These are phyloP conservation scores for Colletotrichum sp. DNA, from an alignment of 2,329 filamentous ascomycete genomes.

Conservation along the genomic window DNA sequence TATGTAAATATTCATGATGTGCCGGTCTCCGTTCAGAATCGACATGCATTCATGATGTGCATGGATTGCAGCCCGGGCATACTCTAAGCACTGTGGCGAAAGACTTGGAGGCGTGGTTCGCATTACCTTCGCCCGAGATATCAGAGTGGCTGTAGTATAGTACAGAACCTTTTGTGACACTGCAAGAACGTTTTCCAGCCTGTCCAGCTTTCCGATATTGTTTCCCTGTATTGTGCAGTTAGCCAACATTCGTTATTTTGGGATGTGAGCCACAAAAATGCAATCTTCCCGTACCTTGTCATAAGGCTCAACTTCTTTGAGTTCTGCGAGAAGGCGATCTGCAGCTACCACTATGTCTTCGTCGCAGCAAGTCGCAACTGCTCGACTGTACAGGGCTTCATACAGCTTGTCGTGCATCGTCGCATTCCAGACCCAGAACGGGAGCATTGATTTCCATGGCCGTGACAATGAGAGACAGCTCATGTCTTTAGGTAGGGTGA, in stretches of 20 bases:
- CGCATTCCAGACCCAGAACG: conserved; percentile 51
- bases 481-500: conserved; percentile 45
- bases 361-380: not conserved
- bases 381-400: conserved; percentile 29
- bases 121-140: not conserved
- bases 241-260: not conserved
- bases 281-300: not conserved
- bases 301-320: not conserved
- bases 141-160: not conserved
- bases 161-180: not conserved
- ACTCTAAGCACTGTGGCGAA: not conserved
- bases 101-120: not conserved
- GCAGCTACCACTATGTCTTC: not conserved
- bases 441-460: conserved; percentile 45
- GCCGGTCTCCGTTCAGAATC: not conserved
- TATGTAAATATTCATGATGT: not conserved
- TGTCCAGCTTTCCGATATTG: not conserved
- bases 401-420: conserved; percentile 57
- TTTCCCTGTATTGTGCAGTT: not conserved
- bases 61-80: not conserved
- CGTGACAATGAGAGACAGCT: conserved; percentile 28
- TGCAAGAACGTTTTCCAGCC: not conserved
- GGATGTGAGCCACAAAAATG: not conserved
- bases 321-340: not conserved
- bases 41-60: not conserved